These are phyloP conservation scores for Exophiala calicioides DNA, from an alignment of 2,329 filamentous ascomycete genomes.

Conservation along the genomic window DNA sequence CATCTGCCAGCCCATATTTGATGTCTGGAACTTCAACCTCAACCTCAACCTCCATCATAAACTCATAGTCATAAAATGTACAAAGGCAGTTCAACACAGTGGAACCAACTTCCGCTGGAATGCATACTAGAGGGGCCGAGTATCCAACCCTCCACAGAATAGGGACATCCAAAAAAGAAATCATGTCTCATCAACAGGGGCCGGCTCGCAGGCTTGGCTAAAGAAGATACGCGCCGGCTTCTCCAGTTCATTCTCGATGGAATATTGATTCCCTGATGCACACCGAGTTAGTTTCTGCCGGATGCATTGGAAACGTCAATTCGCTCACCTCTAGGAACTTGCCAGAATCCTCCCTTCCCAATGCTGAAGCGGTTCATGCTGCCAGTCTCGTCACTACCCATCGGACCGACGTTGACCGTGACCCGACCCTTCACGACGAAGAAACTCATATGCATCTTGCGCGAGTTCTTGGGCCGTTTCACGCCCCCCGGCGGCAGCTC, in stretches of 20 bases:
- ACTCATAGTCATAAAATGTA: too few relatives aligned
- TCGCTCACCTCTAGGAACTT: slow-evolving; percentile 85
- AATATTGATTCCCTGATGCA: slow-evolving; percentile 83
- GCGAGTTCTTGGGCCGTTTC: slow-evolving; percentile 87
- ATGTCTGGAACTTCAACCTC: too few relatives aligned
- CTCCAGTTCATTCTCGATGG: slow-evolving; percentile 72
- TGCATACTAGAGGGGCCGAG: too few relatives aligned
- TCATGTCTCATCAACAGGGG: slow-evolving; percentile 5
- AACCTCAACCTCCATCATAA: too few relatives aligned
- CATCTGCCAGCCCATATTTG: too few relatives aligned
- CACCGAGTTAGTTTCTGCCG: slow-evolving; percentile 1
- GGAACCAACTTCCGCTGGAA: too few relatives aligned
- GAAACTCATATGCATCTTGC: slow-evolving; percentile 97
- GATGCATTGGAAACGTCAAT: slow-evolving; percentile 10
- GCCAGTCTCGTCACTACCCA: slow-evolving; percentile 41
- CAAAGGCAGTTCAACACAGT: too few relatives aligned
- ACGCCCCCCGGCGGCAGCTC: slow-evolving; percentile 80
- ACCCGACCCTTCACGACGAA: slow-evolving; percentile 85
- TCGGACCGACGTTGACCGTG: slow-evolving; percentile 71
- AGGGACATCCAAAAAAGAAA: neutral
- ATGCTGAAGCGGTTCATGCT: slow-evolving; percentile 70
- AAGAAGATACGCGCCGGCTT: slow-evolving; percentile 82
- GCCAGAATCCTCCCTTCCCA: slow-evolving; percentile 84
- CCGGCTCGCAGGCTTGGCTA: slow-evolving; percentile 71
- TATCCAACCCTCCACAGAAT: too few relatives aligned